These are phyloP conservation scores for Pseudoturritis turrita DNA, from an alignment of 345 rosid genomes.

Conservation along the genomic window DNA sequence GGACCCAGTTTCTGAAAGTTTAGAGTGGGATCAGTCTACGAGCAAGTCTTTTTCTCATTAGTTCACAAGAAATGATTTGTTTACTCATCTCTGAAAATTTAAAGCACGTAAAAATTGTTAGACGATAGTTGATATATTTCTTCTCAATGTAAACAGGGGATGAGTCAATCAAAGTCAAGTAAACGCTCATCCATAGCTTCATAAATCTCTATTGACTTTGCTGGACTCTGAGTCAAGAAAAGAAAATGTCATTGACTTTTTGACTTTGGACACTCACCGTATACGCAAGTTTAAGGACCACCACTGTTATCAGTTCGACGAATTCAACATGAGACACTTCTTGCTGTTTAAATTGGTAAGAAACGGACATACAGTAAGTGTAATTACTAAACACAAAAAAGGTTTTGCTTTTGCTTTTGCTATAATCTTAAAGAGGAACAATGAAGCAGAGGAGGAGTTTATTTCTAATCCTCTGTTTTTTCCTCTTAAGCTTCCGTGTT, in stretches of 20 bases:
- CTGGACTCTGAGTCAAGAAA: too few species aligned
- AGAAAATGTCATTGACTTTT: too few species aligned
- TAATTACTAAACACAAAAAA: not conserved
- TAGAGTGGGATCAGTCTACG: not conserved
- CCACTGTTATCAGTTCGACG: not conserved
- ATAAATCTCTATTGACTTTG: too few species aligned
- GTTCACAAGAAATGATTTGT: too few species aligned
- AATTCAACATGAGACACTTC: not conserved
- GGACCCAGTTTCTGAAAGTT: not conserved
- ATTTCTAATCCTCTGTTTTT: constrained; percentile 5
- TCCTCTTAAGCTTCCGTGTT: not conserved
- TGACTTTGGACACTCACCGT: not conserved
- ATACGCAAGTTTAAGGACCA: not conserved
- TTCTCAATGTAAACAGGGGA: too few species aligned
- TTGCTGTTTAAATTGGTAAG: not conserved
- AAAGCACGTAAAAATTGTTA: too few species aligned
- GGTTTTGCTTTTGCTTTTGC: not conserved
- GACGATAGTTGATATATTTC: too few species aligned
- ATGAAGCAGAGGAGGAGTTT: not conserved
- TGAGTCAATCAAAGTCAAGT: too few species aligned
- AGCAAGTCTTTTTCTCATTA: not conserved
- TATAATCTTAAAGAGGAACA: not conserved
- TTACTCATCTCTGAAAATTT: too few species aligned
- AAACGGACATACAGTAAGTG: not conserved
- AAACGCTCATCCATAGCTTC: too few species aligned